A percentile compares a stretch with the other conserved stretches of the same genome.
phyloP scores from a whole-genome alignment of 257 asterid species.

The Lavandula angustifolia region DNA sequence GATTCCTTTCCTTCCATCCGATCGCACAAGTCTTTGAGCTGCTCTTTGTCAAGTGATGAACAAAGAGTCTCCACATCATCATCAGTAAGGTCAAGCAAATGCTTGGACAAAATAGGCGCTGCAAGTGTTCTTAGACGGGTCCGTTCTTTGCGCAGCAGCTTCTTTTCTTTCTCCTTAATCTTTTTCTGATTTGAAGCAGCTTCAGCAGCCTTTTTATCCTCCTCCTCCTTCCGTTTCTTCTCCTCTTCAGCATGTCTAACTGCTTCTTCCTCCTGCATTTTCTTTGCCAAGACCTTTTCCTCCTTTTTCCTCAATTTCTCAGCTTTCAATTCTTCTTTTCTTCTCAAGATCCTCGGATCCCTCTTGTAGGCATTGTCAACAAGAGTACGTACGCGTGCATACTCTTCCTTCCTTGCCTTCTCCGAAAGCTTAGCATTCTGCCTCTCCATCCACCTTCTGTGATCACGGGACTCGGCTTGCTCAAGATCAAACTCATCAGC shows the following conservation, averaged over 20 bases:
- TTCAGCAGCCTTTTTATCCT: slow-evolving; percentile 76
- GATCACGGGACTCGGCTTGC: slow-evolving; percentile 97
- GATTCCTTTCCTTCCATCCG: slow-evolving; percentile 64
- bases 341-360: slow-evolving; percentile 80
- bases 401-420: slow-evolving; percentile 93
- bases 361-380: slow-evolving; percentile 90
- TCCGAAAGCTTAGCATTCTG: slow-evolving; percentile 91
- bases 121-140: slow-evolving; percentile 79
- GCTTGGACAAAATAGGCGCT: slow-evolving; percentile 49
- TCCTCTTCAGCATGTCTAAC: slow-evolving; percentile 77
- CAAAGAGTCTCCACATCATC: slow-evolving; percentile 76
- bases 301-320: slow-evolving; percentile 89
- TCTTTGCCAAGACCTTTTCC: slow-evolving; percentile 82
- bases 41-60: slow-evolving; percentile 67
- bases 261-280: slow-evolving; percentile 83
- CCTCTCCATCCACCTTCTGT: slow-evolving; percentile 96
- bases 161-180: slow-evolving; percentile 77
- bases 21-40: slow-evolving; percentile 67
- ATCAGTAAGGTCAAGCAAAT: slow-evolving; percentile 52
- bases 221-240: slow-evolving; percentile 72
- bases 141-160: slow-evolving; percentile 80
- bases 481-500: slow-evolving; percentile 91
- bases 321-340: slow-evolving; percentile 80
- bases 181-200: slow-evolving; percentile 80
- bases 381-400: slow-evolving; percentile 73